Percentiles rank a stretch among this genome's conserved stretches.
These are phyloP conservation scores for Fusarium longipes DNA, from an alignment of 2,329 filamentous ascomycete genomes.

Conservation along the genomic window DNA sequence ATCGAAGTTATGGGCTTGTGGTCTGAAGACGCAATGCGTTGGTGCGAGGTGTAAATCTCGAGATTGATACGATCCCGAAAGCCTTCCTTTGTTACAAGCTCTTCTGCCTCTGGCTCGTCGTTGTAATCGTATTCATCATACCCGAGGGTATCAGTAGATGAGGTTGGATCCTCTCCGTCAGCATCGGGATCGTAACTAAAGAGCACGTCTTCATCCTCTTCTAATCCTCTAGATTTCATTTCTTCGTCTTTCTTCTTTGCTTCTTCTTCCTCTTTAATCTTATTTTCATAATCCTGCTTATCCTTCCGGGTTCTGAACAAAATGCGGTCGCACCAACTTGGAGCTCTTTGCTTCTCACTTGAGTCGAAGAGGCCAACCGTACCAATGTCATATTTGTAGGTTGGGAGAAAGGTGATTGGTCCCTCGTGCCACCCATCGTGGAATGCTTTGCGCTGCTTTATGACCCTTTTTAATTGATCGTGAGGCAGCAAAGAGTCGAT, in stretches of 20 bases:
- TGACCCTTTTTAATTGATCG: conserved; percentile 83
- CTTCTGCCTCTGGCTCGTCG: conserved; percentile 58
- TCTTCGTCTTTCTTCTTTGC: conserved; percentile 81
- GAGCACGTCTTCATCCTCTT: conserved; percentile 84
- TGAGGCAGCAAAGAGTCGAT: conserved; percentile 88
- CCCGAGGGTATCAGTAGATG: conserved; percentile 57
- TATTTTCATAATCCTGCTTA: conserved; percentile 72
- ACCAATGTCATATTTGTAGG: conserved; percentile 98
- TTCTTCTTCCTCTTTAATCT: conserved; percentile 71
- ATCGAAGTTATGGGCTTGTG: conserved; percentile 91
- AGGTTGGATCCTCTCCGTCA: conserved; percentile 65
- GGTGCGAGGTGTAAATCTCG: conserved; percentile 85
- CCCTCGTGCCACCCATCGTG: conserved; percentile 95
- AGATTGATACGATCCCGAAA: conserved; percentile 65
- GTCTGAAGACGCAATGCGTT: conserved; percentile 90
- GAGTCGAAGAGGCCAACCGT: conserved; percentile 92
- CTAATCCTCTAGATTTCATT: conserved; percentile 83
- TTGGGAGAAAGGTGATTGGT: conserved; percentile 86
- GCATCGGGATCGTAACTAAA: conserved; percentile 91
- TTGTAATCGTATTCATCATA: conserved; percentile 69
- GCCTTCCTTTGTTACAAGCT: conserved; percentile 68
- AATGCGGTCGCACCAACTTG: conserved; percentile 97
- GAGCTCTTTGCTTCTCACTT: conserved; percentile 91
- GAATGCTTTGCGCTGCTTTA: conserved; percentile 81
- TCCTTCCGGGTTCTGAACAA: conserved; percentile 83